Evolutionary conservation across 495 filamentous ascomycete genomes (phyloP), one percentile per base, ranked within the genome.

Genomic region (Immersiella caudata): DNA sequence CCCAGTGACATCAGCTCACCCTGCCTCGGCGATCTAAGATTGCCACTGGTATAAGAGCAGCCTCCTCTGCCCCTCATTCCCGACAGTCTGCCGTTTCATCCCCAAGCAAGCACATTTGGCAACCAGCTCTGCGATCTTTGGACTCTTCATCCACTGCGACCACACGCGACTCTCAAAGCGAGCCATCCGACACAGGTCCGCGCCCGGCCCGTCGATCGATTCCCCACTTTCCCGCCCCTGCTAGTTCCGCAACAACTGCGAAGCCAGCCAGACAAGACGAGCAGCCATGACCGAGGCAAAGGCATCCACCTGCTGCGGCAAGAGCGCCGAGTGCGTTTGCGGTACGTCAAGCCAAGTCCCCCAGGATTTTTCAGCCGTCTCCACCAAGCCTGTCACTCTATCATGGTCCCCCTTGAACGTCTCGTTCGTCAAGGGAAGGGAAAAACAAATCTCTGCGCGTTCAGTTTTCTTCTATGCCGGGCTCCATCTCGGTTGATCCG

Each of bases 291-390:
- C 71, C 33, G 64, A 70, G 50, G 51, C 26, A 40, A 78, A 76
- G 69, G 40, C 76, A 29, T 70, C 77, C 21, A 85, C 83, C 63
- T 85, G 83, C 82, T 86, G 83, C 75, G 75, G 80, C 73, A 83
- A 82, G 78, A 80, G 71, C 69, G 60, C 74, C 54, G 79, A 81
- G 67, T 86, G 84, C 66, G 74, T 84, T 68, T 86, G 84, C 67
- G 80, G 80, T 83, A 79, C 71, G 79, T 73, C 26, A 29, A 18
- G 33, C 58, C 33, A 27, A 9, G 22, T 12, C 36, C 12, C 21
- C 59, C 59, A 62, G 21, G n/a, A 21, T 29, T 29, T n/a, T 12
- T 35, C 14, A 7, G n/a, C 25, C 16, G 56, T 21, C 8, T 59
- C 57, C 27, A 46, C 57, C 57, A 29, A 33, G 7, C 33, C 26